Evolutionary conservation across 179 eudicot genomes (phyloP), one percentile per base, ranked within the genome.

Genomic region (Vitellaria paradoxa): DNA sequence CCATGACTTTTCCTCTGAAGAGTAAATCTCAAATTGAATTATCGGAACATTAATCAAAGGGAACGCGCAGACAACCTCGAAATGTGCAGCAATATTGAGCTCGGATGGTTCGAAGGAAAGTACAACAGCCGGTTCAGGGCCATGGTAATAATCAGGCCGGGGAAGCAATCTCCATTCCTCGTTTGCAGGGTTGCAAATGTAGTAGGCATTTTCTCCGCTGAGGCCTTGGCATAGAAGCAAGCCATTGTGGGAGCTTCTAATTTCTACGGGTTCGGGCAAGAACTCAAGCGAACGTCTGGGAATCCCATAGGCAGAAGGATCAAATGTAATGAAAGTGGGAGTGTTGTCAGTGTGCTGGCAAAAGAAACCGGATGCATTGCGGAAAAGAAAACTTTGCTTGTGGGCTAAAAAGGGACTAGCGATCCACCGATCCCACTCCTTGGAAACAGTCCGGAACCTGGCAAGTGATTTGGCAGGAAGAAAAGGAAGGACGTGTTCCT

Each of bases 1-100:
- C 86, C 86, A 84, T 24, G 74, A 63, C 17, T 20, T 45, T 56
- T 68, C 66, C 61, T 67, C 57, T 18, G 87, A 85, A 10, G 79
- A 77, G 61, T 85, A 85, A 15, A 82, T 72, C 37, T 78, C 80
- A n/a, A 78, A 77, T 8, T 9, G 49, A 26, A 70, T 53, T 0
- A 70, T 0, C 0, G 75, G 70, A 24, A 4, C 1, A 6, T 13
- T 76, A 9, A 6, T 10, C 2, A 78, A 7, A 6, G 40, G 20
- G 63, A 70, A 11, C 8, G 80, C 80, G 8, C 80, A 78, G 2
- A 78, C 7, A 8, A 78, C 10, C 18, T 78, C 63, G 5, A 61
- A 78, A 52, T 78, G 3, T 0, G 76, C 61, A 3, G 70, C 4
- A 1, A 78, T 4, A 9, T 78, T 78, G 37, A 78, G 52, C 59